Conservation (phyloP, 2,329 filamentous ascomycete species). For the Drechslera avenae region DNA sequence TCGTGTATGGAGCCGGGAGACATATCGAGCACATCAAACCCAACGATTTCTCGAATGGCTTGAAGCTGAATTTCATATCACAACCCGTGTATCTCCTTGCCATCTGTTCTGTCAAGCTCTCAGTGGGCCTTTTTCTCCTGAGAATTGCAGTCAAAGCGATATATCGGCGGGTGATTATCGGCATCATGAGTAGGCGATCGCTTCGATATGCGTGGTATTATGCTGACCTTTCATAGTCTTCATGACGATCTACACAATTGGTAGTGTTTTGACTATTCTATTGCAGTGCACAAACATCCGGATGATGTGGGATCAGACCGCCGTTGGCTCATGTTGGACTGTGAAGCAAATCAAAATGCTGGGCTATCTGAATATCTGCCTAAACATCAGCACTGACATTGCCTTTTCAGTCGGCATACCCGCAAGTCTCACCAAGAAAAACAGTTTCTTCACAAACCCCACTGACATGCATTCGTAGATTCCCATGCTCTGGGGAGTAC, state of each 20-base stretch:
- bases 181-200: slow-evolving; percentile 50
- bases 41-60: slow-evolving; percentile 42
- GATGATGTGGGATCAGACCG: slow-evolving; percentile 52
- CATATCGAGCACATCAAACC: slow-evolving; percentile 53
- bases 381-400: slow-evolving; percentile 51
- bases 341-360: slow-evolving; percentile 49
- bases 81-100: slow-evolving; percentile 56
- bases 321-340: slow-evolving; percentile 52
- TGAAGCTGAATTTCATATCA: slow-evolving; percentile 56
- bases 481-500: slow-evolving; percentile 39
- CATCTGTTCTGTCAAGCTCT: slow-evolving; percentile 56
- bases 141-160: slow-evolving; percentile 50
- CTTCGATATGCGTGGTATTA: neutral
- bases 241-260: slow-evolving; percentile 51
- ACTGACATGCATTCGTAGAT: slow-evolving; percentile 12
- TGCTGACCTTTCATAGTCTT: slow-evolving; percentile 43
- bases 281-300: slow-evolving; percentile 57
- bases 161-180: slow-evolving; percentile 52
- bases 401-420: slow-evolving; percentile 51
- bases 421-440: slow-evolving; percentile 8
- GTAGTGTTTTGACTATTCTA: slow-evolving; percentile 55
- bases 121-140: slow-evolving; percentile 56
- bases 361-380: slow-evolving; percentile 53
- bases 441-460: neutral
- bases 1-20: slow-evolving; percentile 53